Evolutionary conservation across 2,329 filamentous ascomycete genomes (phyloP), one percentile per base, ranked within the genome.

Genomic region (Colletotrichum sp.): DNA sequence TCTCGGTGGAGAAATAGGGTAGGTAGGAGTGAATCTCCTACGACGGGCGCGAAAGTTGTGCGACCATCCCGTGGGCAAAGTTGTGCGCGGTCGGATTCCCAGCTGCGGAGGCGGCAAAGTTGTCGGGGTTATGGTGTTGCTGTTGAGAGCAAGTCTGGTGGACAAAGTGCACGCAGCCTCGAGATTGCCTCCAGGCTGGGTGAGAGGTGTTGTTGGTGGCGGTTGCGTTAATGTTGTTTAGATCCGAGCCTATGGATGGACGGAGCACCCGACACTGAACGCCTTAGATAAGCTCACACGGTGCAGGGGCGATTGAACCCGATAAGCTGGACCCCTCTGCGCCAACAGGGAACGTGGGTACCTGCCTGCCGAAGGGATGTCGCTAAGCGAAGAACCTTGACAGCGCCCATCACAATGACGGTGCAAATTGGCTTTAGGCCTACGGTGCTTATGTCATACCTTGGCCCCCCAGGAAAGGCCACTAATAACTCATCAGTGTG

Each of bases 251-350:
- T 30, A 34, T 24, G 26, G 36, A 59, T 28, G 34, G 21, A 60
- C 63, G 68, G 24, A 65, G 48, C 61, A 39, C 61, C 72, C 26
- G 32, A 64, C 39, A 24, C 32, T 43, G 36, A 12, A 21, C 14
- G 71, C 70, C 57, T 69, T 74, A 65, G 74, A 76, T 76, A 76
- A 76, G 74, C 74, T 64, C 28, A 61, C 70, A 76, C 71, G 68
- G 65, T 65, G 74, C 70, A 60, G 65, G 59, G 70, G 65, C 57
- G 63, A 73, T 64, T 34, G 16, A 60, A 24, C 26, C 61, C 64
- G 74, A 75, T 73, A 75, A 75, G 74, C 64, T 64, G 57, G 34
- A 75, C 39, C 74, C 70, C 74, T 64, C 72, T 57, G 39, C 24
- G 71, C 21, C 66, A 26, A 18, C 64, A 69, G 64, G 55, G 26